phyloP scores from a whole-genome alignment of 371 early-diverging fungal species.

The Entomophthora muscae region DNA sequence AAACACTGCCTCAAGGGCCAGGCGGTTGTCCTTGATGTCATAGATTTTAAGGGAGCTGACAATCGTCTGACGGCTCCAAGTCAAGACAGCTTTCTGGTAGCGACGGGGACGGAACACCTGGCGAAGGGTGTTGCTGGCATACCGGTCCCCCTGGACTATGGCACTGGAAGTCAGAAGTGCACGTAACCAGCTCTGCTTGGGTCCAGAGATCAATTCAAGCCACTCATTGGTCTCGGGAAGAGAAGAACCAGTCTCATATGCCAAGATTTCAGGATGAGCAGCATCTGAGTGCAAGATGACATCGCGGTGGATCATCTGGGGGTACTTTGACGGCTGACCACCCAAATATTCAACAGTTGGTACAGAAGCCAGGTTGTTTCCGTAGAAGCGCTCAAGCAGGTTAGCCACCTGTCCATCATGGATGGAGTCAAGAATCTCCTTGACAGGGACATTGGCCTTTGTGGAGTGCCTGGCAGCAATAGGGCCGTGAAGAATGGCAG shows the following conservation, averaged over 20 bases:
- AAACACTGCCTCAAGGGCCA: slow-evolving; percentile 38
- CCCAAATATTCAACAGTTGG: slow-evolving; percentile 75
- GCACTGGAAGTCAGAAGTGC: slow-evolving; percentile 66
- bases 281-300: slow-evolving; percentile 10
- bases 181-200: slow-evolving; percentile 61
- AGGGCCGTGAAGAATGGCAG: slow-evolving; percentile 94
- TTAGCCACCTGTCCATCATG: too few relatives aligned
- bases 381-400: too few relatives aligned
- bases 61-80: slow-evolving; percentile 29
- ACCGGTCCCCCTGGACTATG: slow-evolving; percentile 60
- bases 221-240: slow-evolving; percentile 42
- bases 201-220: slow-evolving; percentile 57
- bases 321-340: slow-evolving; percentile 22
- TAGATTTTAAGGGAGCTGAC: slow-evolving; percentile 32
- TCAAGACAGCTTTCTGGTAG: slow-evolving; percentile 51
- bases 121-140: slow-evolving; percentile 57
- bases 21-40: too few relatives aligned
- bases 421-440: slow-evolving; percentile 80
- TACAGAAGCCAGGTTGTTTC: slow-evolving; percentile 33
- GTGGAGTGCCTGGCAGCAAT: slow-evolving; percentile 67
- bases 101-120: slow-evolving; percentile 66
- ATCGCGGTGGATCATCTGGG: background rate
- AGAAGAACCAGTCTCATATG: slow-evolving; percentile 29
- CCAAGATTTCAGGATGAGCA: slow-evolving; percentile 13
- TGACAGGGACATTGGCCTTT: slow-evolving; percentile 70